phyloP scores from a whole-genome alignment of 768 basidiomycete species.

The Ramaria sp. region DNA sequence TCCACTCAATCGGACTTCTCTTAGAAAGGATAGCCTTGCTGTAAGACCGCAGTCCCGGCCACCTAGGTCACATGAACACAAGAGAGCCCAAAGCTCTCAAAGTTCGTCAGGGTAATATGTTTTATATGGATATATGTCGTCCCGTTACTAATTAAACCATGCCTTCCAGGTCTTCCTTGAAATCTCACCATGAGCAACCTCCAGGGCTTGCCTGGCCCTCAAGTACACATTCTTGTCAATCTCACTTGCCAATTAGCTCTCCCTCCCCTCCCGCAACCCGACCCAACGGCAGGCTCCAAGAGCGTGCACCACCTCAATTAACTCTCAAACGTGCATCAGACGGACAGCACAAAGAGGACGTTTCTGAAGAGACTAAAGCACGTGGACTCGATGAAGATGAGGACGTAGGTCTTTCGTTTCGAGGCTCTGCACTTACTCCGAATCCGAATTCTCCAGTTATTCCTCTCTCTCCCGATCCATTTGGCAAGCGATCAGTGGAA shows the following conservation, averaged over 20 bases:
- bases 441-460: conserved; percentile 48
- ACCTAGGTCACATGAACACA: not conserved
- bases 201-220: not conserved
- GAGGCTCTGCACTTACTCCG: conserved; percentile 16
- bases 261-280: not conserved
- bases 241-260: not conserved
- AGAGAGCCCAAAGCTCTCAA: not conserved
- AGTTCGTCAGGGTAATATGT: conserved; percentile 1
- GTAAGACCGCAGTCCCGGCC: not conserved
- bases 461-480: conserved; percentile 78
- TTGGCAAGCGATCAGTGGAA: conserved; percentile 26
- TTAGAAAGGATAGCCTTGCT: not conserved
- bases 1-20: not conserved
- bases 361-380: conserved; percentile 31
- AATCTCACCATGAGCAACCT: conserved; percentile 1
- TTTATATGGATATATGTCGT: not conserved
- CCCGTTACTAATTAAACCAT: not conserved
- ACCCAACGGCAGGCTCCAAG: not conserved
- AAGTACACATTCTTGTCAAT: not conserved
- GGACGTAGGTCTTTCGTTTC: conserved; percentile 16
- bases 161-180: conserved; percentile 1
- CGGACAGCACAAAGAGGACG: conserved; percentile 9
- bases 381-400: conserved; percentile 7
- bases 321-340: conserved; percentile 1
- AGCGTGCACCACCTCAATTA: conserved; percentile 5